Evolutionary conservation across 768 basidiomycete genomes (phyloP), one percentile per base, ranked within the genome.

Genomic region (Kwoniella sp.): DNA sequence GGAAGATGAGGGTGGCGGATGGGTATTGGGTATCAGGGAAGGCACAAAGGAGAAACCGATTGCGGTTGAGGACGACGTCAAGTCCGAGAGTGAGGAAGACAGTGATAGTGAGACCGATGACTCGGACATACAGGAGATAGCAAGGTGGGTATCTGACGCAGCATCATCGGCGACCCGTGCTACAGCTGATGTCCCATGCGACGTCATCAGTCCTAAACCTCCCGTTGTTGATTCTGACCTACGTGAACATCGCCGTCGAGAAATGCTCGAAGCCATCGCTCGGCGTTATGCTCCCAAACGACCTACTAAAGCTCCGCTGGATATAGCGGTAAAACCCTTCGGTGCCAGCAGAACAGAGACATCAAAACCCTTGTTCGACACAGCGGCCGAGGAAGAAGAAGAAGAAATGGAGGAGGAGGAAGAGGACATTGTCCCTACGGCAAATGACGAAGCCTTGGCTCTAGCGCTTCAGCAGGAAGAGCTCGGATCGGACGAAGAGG

Each of bases 11-110:
- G 88, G 86, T 23, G 93, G 94, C 1, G 96, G 96, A 0, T 99
- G 96, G 95, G 87, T 94, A 45, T 83, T 99, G 20, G 95, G 95
- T 2, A 89, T 97, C 47, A 85, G 90, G 54, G 92, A 96, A 71
- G 93, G 94, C 20, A 91, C 90, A 7, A 85, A 84, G 63, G 85
- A 87, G 55, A 92, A 91, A 69, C 94, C 94, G 4, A 97, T 97
- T 63, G 86, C 88, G 59, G 86, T 97, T 61, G 92, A 94, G 73
- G 85, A 85, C 45, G 80, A 83, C 17, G 50, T 25, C 28, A 65
- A 63, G 25, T 41, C 38, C 11, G 70, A 71, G n/a, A 74, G 74
- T 48, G 79, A 78, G 50, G 73, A 81, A 34, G 80, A 81, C 22
- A 73, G 62, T 38, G 69, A 70, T 73, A 79, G 26, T 77, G 82